Evolutionary conservation across 2,329 filamentous ascomycete genomes (phyloP).

Genomic region (Fusarium anguioides): DNA sequence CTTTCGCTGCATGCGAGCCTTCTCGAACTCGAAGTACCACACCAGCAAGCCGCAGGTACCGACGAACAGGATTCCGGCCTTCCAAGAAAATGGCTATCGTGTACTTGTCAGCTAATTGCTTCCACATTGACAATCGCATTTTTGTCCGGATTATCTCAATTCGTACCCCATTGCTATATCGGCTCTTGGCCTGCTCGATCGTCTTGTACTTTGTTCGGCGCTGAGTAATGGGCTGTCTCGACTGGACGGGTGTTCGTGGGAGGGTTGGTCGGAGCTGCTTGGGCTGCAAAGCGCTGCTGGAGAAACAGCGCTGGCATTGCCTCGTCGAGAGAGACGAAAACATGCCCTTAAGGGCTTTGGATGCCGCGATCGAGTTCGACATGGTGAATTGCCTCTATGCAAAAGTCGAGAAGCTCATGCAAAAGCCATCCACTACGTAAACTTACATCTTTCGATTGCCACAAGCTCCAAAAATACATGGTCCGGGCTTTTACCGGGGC

Average conservation of each 20-base stretch:
- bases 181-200: constrained; percentile 68
- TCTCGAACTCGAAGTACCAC: constrained; percentile 94
- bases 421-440: constrained; percentile 37
- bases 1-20: constrained; percentile 88
- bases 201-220: constrained; percentile 61
- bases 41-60: constrained; percentile 79
- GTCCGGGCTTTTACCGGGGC: constrained; percentile 44
- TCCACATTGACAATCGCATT: not conserved
- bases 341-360: constrained; percentile 51
- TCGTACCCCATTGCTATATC: constrained; percentile 66
- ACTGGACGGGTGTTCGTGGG: constrained; percentile 47
- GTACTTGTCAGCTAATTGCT: constrained; percentile 42
- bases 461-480: constrained; percentile 39
- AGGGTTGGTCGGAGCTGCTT: constrained; percentile 52
- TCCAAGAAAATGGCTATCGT: constrained; percentile 88
- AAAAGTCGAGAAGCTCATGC: constrained; percentile 26
- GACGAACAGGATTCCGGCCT: constrained; percentile 87
- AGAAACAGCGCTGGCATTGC: constrained; percentile 58
- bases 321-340: constrained; percentile 48
- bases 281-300: constrained; percentile 50
- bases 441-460: constrained; percentile 46
- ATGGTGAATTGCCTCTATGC: constrained; percentile 47
- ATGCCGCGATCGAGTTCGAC: constrained; percentile 53
- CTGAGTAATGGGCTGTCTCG: constrained; percentile 52
- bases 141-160: not conserved